Evolutionary conservation across 1,284 basidiomycete genomes (phyloP).

Genomic region (Vanrija pseudolonga): DNA sequence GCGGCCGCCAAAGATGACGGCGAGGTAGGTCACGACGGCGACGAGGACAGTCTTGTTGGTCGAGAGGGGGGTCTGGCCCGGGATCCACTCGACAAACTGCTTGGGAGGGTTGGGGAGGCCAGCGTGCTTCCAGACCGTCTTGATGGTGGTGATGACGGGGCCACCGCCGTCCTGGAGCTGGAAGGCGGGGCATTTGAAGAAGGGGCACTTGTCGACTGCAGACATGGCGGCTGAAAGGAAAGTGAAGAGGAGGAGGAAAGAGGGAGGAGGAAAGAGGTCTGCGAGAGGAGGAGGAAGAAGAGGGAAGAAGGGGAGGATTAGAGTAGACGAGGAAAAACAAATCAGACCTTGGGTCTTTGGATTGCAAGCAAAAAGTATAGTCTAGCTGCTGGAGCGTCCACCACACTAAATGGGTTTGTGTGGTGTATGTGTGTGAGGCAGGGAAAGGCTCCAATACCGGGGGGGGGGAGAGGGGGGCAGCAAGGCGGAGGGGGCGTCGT

Average conservation of each 20-base stretch:
- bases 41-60: slow-evolving; percentile 68
- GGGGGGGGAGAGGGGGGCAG: too few species aligned
- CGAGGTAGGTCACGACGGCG: slow-evolving; percentile 75
- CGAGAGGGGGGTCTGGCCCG: slow-evolving; percentile 65
- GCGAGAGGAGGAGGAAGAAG: neutral
- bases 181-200: too few species aligned
- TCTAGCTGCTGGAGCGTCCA: too few species aligned
- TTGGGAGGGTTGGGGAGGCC: slow-evolving; percentile 33
- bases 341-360: too few species aligned
- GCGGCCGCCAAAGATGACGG: slow-evolving; percentile 80
- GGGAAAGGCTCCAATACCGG: too few species aligned
- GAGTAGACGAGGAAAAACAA: neutral
- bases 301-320: too few species aligned
- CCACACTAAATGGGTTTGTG: too few species aligned
- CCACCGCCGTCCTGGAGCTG: slow-evolving; percentile 30
- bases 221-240: neutral
- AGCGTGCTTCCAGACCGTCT: slow-evolving; percentile 27
- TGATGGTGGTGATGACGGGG: slow-evolving; percentile 38
- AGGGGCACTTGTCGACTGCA: neutral
- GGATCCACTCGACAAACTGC: slow-evolving; percentile 40
- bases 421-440: too few species aligned
- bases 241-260: neutral
- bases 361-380: too few species aligned
- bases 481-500: too few species aligned
- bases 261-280: neutral